Base-by-base conservation (phyloP, 2,329 filamentous ascomycete species). In the Venturia asperata region DNA sequence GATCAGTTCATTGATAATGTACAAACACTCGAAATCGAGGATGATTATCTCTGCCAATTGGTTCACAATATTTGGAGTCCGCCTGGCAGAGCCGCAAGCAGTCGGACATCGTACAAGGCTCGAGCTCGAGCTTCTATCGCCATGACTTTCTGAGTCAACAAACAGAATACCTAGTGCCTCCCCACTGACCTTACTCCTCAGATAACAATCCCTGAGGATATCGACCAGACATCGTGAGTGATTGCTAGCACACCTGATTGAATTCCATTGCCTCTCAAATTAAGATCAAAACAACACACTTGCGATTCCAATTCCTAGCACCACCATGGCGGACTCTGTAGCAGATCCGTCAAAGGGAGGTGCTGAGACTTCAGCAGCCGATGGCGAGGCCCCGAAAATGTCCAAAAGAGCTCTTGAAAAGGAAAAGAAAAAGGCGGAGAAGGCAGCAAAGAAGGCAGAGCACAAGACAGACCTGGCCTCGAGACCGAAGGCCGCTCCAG, bases 391-490 rank as follows among this genome's bases (percentile, higher is more conserved):
- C 21, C 61, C 61, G 27, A 55, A 58, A 30, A 24, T 58, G 10
- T 81, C 79, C 4, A 82, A 82, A 72, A 75, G 78, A 21, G 79
- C 79, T 68, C 78, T 78, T 1, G 79, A 76, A 64, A 80, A 80
- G 66, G 78, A 74, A 15, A 73, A 73, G 58, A 75, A 76, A 66
- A 75, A 75, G 69, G 78, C 78, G 1, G 79, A 76, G 64, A 80
- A 80, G 66, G 77, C 74, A 15, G 74, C 73, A 45, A 75, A 76
- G 67, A 75, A 75, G 66, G 74, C 77, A 9, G 74, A 76, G 67
- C 75, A 77, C 66, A 75, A 75, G 66, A 73, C 77, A 11, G 74
- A 76, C 66, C 75, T 77, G 66, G 76, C 77, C 43, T 69, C 75
- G 3, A 72, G 75, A 49, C 77, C 76, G 21, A 64, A 67, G 19